Conservation (phyloP, 768 basidiomycete genomes). For the Cystofilobasidium bisporidii region DNA sequence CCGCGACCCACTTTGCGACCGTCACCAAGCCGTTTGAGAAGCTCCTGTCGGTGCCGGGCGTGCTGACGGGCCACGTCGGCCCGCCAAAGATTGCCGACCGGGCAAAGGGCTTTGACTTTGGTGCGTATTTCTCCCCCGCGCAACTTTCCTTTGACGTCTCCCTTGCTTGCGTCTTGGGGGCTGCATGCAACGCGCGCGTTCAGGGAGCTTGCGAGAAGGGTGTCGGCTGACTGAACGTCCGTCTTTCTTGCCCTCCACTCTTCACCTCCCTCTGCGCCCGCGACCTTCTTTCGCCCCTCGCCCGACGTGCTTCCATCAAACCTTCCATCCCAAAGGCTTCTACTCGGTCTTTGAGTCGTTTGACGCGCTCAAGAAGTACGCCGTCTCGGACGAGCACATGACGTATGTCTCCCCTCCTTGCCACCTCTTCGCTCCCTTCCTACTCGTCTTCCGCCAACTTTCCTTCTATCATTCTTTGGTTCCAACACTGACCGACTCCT, state of each 20-base stretch:
- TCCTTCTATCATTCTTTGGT: too few relatives aligned
- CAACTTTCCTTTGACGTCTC: too few relatives aligned
- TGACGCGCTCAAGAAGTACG: slow-evolving; percentile 36
- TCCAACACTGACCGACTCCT: too few relatives aligned
- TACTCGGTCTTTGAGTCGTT: slow-evolving; percentile 37
- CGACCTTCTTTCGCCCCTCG: too few relatives aligned
- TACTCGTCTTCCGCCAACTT: neutral
- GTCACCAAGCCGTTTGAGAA: slow-evolving; percentile 20
- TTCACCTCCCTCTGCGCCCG: neutral
- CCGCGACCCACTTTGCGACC: slow-evolving; percentile 3
- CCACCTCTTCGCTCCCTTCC: neutral
- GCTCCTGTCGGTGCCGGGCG: slow-evolving; percentile 24
- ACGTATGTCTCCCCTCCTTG: slow-evolving; percentile 29
- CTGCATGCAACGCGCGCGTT: too few relatives aligned
- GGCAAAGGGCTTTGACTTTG: slow-evolving; percentile 38
- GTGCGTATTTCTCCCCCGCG: slow-evolving; percentile 24
- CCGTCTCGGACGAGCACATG: slow-evolving; percentile 37
- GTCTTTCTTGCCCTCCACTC: neutral
- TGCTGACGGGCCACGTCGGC: slow-evolving; percentile 4
- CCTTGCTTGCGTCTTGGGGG: too few relatives aligned
- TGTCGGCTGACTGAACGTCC: neutral
- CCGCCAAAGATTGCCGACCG: slow-evolving; percentile 33
- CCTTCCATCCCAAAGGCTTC: too few relatives aligned
- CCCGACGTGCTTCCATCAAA: too few relatives aligned
- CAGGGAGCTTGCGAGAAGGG: too few relatives aligned